Evolutionary conservation across 495 filamentous ascomycete genomes (phyloP).

Genomic region (Xylaria sp.): DNA sequence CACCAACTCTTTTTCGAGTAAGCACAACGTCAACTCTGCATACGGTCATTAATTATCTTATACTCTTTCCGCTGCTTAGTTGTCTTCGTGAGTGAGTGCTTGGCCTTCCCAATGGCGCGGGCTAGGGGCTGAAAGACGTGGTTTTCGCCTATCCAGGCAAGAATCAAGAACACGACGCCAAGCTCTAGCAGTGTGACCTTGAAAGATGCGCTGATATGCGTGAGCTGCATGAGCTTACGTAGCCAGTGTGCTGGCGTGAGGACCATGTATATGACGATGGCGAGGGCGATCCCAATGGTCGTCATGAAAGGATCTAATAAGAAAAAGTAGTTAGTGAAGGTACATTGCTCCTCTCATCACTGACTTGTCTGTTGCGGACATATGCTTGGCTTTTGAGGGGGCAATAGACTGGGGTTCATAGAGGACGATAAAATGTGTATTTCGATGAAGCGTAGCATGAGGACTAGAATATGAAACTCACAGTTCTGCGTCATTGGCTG

Average conservation of each 20-base stretch:
- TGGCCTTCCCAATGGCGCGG: constrained; percentile 67
- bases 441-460: background rate
- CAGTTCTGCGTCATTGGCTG: constrained; percentile 81
- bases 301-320: constrained; percentile 77
- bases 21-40: constrained; percentile 57
- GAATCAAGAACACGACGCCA: constrained; percentile 67
- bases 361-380: background rate
- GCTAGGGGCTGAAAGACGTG: constrained; percentile 73
- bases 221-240: constrained; percentile 81
- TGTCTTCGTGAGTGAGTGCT: constrained; percentile 59
- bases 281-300: constrained; percentile 71
- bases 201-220: constrained; percentile 72
- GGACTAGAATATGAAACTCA: constrained; percentile 51
- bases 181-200: constrained; percentile 72
- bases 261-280: constrained; percentile 77
- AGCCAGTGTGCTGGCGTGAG: constrained; percentile 74
- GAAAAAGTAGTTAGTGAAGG: constrained; percentile 14
- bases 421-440: background rate
- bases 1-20: background rate
- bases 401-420: background rate
- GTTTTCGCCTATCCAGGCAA: constrained; percentile 75
- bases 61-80: constrained; percentile 85
- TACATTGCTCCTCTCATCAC: background rate
- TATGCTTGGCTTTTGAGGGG: background rate
- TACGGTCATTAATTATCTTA: constrained; percentile 78